Evolutionary conservation across 1,284 basidiomycete genomes (phyloP).

Genomic region (Trametes sp.): DNA sequence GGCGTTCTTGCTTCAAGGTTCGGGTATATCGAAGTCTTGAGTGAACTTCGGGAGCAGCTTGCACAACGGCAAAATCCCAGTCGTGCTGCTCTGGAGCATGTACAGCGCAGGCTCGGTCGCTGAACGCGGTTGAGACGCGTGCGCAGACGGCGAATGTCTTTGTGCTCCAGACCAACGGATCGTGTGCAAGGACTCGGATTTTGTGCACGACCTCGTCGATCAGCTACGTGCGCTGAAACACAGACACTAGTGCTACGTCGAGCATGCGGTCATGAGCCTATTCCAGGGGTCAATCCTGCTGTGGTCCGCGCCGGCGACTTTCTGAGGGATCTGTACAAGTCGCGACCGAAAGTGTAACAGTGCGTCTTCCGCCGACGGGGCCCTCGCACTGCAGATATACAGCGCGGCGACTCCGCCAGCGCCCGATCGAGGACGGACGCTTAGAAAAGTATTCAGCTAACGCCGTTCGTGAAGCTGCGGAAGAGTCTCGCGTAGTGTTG

Average conservation of each 20-base stretch:
- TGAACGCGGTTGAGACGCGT: constrained; percentile 18
- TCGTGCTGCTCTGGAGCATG: constrained; percentile 23
- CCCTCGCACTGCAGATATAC: background rate
- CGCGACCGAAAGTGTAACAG: no score
- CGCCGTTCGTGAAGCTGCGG: no score
- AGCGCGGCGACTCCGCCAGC: background rate
- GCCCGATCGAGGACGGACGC: no score
- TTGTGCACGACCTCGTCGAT: constrained; percentile 30
- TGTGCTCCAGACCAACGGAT: constrained; percentile 9
- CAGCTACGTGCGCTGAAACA: constrained; percentile 9
- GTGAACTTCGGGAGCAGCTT: constrained; percentile 12
- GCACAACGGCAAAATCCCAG: constrained; percentile 16
- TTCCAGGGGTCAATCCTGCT: no score
- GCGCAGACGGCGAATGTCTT: constrained; percentile 21
- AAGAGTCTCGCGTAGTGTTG: no score
- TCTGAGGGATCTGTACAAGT: background rate
- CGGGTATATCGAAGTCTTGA: background rate
- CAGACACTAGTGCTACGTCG: background rate
- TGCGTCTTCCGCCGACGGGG: background rate
- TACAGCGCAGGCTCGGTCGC: constrained; percentile 29
- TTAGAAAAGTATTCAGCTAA: no score
- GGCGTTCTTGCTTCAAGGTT: no score
- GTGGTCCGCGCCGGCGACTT: no score
- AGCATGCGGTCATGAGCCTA: background rate
- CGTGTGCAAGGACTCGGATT: constrained; percentile 20